A percentile compares a stretch with the other conserved stretches of the same genome.
These are phyloP conservation scores for Colletotrichum sidae DNA, from an alignment of 2,329 filamentous ascomycete species.

Conservation along the genomic window DNA sequence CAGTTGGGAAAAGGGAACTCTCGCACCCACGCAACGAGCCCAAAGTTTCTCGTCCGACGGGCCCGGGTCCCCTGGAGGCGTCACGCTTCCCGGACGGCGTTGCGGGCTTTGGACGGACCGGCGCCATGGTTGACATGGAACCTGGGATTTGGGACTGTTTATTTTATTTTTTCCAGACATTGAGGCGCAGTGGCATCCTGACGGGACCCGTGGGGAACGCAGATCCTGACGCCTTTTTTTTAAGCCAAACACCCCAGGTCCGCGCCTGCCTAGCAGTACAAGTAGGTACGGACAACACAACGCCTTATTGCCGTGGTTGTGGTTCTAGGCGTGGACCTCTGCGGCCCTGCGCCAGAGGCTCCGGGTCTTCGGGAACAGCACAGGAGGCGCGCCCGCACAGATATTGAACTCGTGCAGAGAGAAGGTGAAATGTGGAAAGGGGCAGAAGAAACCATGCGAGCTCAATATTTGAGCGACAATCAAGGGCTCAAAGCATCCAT, in stretches of 20 bases:
- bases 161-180: too few relatives aligned
- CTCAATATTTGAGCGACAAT: constrained; percentile 6
- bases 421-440: constrained; percentile 17
- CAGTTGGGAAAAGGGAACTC: not conserved
- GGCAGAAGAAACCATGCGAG: constrained; percentile 7
- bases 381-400: constrained; percentile 2
- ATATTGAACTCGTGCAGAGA: not conserved
- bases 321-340: constrained; percentile 19
- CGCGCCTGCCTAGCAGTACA: too few relatives aligned
- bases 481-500: constrained; percentile 6
- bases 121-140: constrained; percentile 15
- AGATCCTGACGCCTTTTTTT: too few relatives aligned
- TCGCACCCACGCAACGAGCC: too few relatives aligned
- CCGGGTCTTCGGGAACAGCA: constrained; percentile 23
- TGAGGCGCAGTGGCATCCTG: too few relatives aligned
- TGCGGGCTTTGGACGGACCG: constrained; percentile 24
- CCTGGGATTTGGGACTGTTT: not conserved
- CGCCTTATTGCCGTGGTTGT: not conserved
- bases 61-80: constrained; percentile 20
- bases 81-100: constrained; percentile 34
- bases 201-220: too few relatives aligned
- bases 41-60: too few relatives aligned
- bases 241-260: too few relatives aligned
- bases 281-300: too few relatives aligned
- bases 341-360: constrained; percentile 18